These are phyloP conservation scores for Barbarea vulgaris DNA, from an alignment of 345 rosid genomes.

Conservation along the genomic window DNA sequence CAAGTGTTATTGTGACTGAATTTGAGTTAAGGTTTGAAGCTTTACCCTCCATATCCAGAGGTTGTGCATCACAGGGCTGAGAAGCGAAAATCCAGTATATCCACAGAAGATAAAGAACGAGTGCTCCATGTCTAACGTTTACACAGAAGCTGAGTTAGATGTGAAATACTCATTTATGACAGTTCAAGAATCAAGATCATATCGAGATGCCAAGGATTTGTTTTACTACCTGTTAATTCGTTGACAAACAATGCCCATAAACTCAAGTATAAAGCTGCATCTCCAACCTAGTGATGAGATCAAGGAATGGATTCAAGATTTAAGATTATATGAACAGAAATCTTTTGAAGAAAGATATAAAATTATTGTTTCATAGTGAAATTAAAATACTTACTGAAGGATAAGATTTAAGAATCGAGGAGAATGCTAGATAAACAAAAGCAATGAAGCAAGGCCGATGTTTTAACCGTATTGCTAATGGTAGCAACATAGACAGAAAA, in stretches of 20 bases:
- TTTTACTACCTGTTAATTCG: constrained; percentile 68
- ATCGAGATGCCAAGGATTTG: constrained; percentile 6
- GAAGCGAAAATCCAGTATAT: constrained; percentile 80
- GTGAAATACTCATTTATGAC: neutral
- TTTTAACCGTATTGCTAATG: constrained; percentile 74
- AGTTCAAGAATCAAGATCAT: neutral
- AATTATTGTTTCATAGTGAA: no score
- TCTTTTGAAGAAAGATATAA: no score
- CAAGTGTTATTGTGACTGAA: neutral
- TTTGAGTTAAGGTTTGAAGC: constrained; percentile 15
- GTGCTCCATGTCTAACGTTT: constrained; percentile 66
- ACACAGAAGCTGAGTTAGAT: constrained; percentile 22
- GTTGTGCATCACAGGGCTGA: constrained; percentile 96
- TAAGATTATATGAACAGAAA: constrained; percentile 6
- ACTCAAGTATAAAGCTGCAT: constrained; percentile 81
- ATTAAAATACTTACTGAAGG: constrained; percentile 73
- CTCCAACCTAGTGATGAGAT: constrained; percentile 66
- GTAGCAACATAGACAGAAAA: constrained; percentile 66
- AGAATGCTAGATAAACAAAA: constrained; percentile 73
- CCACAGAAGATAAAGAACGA: constrained; percentile 87
- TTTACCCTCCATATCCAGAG: constrained; percentile 97
- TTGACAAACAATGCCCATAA: constrained; percentile 76
- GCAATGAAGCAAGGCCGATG: constrained; percentile 93
- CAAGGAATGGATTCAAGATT: neutral
- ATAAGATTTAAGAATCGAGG: constrained; percentile 84